These are phyloP conservation scores for Penstemon davidsonii DNA, from an alignment of 257 asterid species.

Conservation along the genomic window DNA sequence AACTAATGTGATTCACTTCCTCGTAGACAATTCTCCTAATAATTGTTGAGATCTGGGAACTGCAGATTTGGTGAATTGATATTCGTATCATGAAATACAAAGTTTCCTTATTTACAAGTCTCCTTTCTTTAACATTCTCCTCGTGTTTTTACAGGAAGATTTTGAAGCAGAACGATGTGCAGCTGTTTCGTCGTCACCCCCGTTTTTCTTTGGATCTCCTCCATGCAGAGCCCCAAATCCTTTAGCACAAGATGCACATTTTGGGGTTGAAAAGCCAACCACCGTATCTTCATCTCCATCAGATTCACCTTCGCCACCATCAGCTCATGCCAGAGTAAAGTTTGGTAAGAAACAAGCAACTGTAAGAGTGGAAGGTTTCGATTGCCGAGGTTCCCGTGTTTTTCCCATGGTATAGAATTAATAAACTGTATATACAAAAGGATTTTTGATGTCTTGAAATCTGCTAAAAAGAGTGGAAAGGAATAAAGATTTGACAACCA, in stretches of 20 bases:
- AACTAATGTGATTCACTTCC: background rate
- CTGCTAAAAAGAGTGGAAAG: background rate
- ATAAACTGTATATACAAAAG: slow-evolving; percentile 22
- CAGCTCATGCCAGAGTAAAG: slow-evolving; percentile 26
- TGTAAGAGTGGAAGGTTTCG: slow-evolving; percentile 48
- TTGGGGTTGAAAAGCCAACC: slow-evolving; percentile 28
- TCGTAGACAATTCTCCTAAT: too few relatives aligned
- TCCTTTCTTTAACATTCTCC: background rate
- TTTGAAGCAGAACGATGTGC: slow-evolving; percentile 30
- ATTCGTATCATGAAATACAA: background rate
- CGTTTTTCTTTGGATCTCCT: slow-evolving; percentile 44
- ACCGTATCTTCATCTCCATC: slow-evolving; percentile 17
- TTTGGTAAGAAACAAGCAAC: slow-evolving; percentile 31
- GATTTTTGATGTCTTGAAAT: slow-evolving; percentile 11
- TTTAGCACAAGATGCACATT: slow-evolving; percentile 42
- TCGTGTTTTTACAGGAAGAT: slow-evolving; percentile 32
- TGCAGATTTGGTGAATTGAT: background rate
- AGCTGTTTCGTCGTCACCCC: slow-evolving; percentile 42
- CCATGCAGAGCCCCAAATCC: slow-evolving; percentile 50
- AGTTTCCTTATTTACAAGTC: slow-evolving; percentile 1
- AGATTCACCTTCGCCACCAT: slow-evolving; percentile 21
- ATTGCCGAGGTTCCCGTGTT: slow-evolving; percentile 29
- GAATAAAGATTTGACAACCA: slow-evolving; percentile 6
- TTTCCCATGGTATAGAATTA: slow-evolving; percentile 29
- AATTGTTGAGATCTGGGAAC: background rate